Evolutionary conservation across 2,329 filamentous ascomycete species (phyloP).

Genomic region (Epichloe baconii): DNA sequence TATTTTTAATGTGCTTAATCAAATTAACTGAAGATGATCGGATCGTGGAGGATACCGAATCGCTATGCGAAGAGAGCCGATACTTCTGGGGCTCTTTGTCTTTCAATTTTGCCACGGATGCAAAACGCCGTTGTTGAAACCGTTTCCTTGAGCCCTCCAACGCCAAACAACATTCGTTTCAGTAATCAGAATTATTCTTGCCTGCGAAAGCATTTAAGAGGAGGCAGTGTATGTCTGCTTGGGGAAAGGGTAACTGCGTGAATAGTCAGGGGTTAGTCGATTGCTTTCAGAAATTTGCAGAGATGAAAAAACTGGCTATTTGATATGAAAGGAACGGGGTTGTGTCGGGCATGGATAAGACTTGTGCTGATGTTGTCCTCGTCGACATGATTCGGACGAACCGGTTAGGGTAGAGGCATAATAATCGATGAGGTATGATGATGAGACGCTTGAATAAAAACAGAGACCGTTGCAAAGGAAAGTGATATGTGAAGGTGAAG

Average conservation of each 20-base stretch:
- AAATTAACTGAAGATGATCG: constrained; percentile 3
- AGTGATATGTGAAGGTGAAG: constrained; percentile 2
- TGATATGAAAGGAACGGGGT: background rate
- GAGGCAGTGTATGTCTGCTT: constrained; percentile 59
- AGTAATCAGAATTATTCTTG: constrained; percentile 2
- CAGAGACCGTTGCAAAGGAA: constrained; percentile 1
- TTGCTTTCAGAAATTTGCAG: constrained; percentile 1
- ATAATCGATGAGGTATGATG: background rate
- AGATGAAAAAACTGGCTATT: background rate
- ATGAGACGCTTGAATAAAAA: background rate
- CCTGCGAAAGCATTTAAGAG: constrained; percentile 17
- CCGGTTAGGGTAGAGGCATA: background rate
- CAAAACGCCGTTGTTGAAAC: constrained; percentile 43
- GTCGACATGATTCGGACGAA: background rate
- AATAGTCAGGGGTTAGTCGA: constrained; percentile 5
- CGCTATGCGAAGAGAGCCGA: constrained; percentile 21
- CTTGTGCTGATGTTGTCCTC: background rate
- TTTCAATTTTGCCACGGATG: constrained; percentile 16
- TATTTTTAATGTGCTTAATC: background rate
- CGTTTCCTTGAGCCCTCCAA: constrained; percentile 29
- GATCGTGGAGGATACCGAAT: constrained; percentile 31
- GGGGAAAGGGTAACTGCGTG: constrained; percentile 60
- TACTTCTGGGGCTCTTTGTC: constrained; percentile 10
- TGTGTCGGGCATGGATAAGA: background rate
- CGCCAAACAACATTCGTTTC: constrained; percentile 24